Evolutionary conservation across 129 eudicot species (phyloP).

Genomic region (Escallonia rubra): DNA sequence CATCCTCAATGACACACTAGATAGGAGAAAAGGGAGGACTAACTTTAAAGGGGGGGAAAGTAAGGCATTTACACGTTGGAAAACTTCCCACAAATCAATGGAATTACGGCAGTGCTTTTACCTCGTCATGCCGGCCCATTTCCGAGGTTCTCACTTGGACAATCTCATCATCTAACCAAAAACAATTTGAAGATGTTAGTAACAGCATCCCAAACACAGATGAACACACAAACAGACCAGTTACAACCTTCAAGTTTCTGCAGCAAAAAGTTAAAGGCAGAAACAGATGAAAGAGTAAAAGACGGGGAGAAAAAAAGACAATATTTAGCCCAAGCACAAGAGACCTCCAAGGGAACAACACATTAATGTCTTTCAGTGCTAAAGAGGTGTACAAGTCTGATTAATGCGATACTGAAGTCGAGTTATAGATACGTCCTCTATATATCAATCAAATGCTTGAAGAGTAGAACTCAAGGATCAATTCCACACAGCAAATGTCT

Average conservation of each 20-base stretch:
- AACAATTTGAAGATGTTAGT: slow-evolving; percentile 9
- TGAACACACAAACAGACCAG: not conserved
- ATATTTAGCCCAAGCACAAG: not conserved
- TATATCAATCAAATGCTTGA: no score
- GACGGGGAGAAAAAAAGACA: slow-evolving; percentile 37
- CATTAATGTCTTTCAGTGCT: not conserved
- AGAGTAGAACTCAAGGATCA: no score
- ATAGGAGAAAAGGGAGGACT: not conserved
- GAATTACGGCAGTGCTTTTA: slow-evolving; percentile 1
- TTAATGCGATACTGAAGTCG: no score
- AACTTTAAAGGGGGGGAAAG: not conserved
- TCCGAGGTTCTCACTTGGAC: slow-evolving; percentile 14
- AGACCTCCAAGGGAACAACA: no score
- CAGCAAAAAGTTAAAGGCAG: slow-evolving; percentile 16
- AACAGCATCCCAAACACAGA: not conserved
- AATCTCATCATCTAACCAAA: slow-evolving; percentile 24
- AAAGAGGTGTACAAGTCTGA: no score
- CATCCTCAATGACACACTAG: slow-evolving; percentile 21
- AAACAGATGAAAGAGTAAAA: slow-evolving; percentile 36
- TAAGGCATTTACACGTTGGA: not conserved
- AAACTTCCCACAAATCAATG: not conserved
- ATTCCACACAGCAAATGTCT: no score
- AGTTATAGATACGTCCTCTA: no score
- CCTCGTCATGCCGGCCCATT: slow-evolving; percentile 20
- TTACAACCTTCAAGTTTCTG: slow-evolving; percentile 21